A percentile compares a stretch with the other conserved stretches of the same genome.
These are phyloP conservation scores for Solanum bukasovii DNA, from an alignment of 257 asterid genomes.

Conservation along the genomic window DNA sequence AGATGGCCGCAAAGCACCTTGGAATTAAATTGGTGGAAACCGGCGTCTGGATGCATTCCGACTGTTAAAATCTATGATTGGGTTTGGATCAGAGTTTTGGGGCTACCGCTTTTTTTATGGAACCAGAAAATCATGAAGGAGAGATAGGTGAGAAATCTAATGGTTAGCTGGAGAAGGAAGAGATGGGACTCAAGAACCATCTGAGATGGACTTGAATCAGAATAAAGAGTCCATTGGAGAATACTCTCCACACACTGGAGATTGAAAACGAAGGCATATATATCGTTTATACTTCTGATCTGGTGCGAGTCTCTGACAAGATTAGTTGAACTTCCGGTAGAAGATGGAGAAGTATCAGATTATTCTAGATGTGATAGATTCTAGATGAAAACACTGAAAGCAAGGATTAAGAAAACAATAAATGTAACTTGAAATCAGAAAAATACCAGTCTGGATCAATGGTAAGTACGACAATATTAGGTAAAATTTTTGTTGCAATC, in stretches of 20 bases:
- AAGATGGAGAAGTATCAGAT: not conserved
- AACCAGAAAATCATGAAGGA: not conserved
- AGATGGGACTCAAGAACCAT: not conserved
- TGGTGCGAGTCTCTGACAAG: not conserved
- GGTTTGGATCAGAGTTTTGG: not conserved
- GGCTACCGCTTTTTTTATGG: not conserved
- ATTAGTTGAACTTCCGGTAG: not conserved
- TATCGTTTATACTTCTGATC: not conserved
- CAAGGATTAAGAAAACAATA: not conserved
- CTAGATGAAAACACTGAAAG: not conserved
- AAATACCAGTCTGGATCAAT: constrained; percentile 91
- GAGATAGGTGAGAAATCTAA: not conserved
- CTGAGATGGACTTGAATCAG: not conserved
- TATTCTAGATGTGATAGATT: not conserved
- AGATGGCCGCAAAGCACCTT: not conserved
- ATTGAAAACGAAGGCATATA: not conserved
- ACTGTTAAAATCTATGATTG: not conserved
- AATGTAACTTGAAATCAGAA: not conserved
- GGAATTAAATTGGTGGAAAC: not conserved
- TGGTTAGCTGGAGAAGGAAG: not conserved
- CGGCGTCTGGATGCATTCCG: not conserved
- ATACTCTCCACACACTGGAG: not conserved
- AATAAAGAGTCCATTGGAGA: not conserved
- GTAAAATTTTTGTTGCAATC: constrained; percentile 89
- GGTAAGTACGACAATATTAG: constrained; percentile 75